Conservation (phyloP, 345 rosid genomes). For the Nephelium lappaceum region DNA sequence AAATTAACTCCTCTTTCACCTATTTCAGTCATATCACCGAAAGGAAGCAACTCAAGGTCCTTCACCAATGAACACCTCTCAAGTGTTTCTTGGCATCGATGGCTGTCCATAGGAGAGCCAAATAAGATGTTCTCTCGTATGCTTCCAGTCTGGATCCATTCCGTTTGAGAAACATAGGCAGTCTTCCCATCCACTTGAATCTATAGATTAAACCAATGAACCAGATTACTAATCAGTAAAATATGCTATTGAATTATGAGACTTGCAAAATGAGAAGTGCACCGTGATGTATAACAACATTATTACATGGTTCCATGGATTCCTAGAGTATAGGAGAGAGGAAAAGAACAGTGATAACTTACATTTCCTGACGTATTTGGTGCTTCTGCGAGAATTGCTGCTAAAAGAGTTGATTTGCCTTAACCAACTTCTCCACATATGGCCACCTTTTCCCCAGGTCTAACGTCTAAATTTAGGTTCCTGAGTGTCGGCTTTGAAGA, state of each 20-base stretch:
- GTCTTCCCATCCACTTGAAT: slow-evolving; percentile 71
- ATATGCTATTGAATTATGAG: background rate
- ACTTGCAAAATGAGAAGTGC: background rate
- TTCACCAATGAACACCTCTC: too few relatives aligned
- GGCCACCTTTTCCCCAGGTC: slow-evolving; percentile 75
- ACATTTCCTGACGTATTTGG: slow-evolving; percentile 69
- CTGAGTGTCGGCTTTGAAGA: slow-evolving; percentile 58
- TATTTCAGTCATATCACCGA: too few relatives aligned
- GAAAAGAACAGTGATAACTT: slow-evolving; percentile 28
- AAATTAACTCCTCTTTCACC: too few relatives aligned
- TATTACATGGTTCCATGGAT: background rate
- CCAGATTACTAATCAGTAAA: background rate
- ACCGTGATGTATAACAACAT: background rate
- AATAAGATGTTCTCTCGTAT: slow-evolving; percentile 81
- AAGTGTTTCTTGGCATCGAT: too few relatives aligned
- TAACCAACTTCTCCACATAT: slow-evolving; percentile 98
- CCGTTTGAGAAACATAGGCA: slow-evolving; percentile 93
- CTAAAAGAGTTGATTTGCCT: slow-evolving; percentile 89
- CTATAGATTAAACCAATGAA: slow-evolving; percentile 37
- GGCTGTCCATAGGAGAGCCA: too few relatives aligned
- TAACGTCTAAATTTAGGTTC: slow-evolving; percentile 58
- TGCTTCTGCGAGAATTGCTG: slow-evolving; percentile 91
- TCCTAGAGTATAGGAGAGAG: background rate
- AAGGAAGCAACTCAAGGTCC: too few relatives aligned
- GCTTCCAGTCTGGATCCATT: slow-evolving; percentile 95